These are phyloP conservation scores for Emmonsia crescens DNA, from an alignment of 2,329 filamentous ascomycete species.

Conservation along the genomic window DNA sequence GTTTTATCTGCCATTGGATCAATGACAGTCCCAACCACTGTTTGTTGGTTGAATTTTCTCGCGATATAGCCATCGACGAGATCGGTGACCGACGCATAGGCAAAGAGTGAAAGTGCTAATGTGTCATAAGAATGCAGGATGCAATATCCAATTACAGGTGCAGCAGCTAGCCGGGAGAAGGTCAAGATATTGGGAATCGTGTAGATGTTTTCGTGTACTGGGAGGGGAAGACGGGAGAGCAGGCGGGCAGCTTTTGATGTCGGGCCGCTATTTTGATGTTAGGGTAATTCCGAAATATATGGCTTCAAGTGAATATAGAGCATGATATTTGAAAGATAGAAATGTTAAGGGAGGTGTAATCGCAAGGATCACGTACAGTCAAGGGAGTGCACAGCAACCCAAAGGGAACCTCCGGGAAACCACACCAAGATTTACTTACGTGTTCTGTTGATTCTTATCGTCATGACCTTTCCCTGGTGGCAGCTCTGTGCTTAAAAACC, in stretches of 20 bases:
- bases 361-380: too few relatives aligned
- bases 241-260: slow-evolving; percentile 22
- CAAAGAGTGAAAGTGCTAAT: slow-evolving; percentile 74
- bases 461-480: slow-evolving; percentile 1
- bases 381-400: background rate
- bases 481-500: slow-evolving; percentile 4
- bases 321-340: background rate
- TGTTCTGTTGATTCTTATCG: background rate
- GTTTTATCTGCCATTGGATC: slow-evolving; percentile 96
- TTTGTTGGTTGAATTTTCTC: slow-evolving; percentile 73
- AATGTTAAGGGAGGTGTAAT: background rate
- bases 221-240: slow-evolving; percentile 22
- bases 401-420: background rate
- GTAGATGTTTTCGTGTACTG: slow-evolving; percentile 77
- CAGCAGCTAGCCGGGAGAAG: slow-evolving; percentile 68
- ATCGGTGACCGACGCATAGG: slow-evolving; percentile 84
- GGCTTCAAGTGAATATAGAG: background rate
- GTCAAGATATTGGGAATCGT: slow-evolving; percentile 93
- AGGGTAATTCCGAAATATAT: background rate
- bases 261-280: background rate
- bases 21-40: slow-evolving; percentile 87
- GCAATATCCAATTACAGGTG: slow-evolving; percentile 78
- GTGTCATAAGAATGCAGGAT: slow-evolving; percentile 72
- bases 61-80: slow-evolving; percentile 92
- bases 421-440: slow-evolving; percentile 2